Evolutionary conservation across 129 eudicot genomes (phyloP).

Genomic region (carrot (Daucus carota)): DH1_v3.0 NC_030383.2:47274501-47275000

Average conservation of each 20-base stretch:
- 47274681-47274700: neutral
- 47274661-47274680: neutral
- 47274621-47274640: neutral
- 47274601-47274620: no score
- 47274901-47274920: neutral
- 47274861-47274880: conserved; percentile 4
- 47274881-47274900: conserved; percentile 3
- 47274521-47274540: no score
- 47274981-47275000: no score
- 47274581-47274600: neutral
- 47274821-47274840: neutral
- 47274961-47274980: neutral
- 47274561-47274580: neutral
- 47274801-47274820: neutral
- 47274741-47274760: conserved; percentile 3
- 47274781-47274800: neutral
- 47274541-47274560: no score
- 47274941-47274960: conserved; percentile 4
- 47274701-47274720: conserved; percentile 3
- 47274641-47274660: neutral
- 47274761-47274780: conserved; percentile 3
- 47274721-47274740: neutral
- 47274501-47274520: no score
- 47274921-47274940: neutral
- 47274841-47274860: neutral